These are phyloP conservation scores for Tilletia horrida DNA, from an alignment of 1,284 basidiomycete genomes.

Conservation along the genomic window DNA sequence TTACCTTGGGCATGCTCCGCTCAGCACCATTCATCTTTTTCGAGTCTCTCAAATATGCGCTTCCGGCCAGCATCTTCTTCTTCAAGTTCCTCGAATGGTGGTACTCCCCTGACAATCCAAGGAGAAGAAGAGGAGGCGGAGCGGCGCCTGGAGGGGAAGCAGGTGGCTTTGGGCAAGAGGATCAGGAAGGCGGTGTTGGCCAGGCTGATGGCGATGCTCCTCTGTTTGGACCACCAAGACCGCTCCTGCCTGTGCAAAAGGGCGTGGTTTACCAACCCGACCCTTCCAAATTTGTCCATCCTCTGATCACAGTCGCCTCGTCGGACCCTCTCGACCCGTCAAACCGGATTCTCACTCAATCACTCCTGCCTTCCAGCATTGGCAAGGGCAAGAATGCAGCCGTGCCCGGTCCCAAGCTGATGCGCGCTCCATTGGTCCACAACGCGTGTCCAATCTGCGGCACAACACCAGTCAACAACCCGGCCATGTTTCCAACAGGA, in stretches of 20 bases:
- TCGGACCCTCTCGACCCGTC: constrained; percentile 17
- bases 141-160: constrained; percentile 64
- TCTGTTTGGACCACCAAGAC: constrained; percentile 26
- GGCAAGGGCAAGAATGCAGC: constrained; percentile 28
- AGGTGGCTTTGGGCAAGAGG: constrained; percentile 21
- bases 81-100: constrained; percentile 99
- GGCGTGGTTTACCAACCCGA: constrained; percentile 27
- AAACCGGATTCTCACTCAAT: constrained; percentile 17
- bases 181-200: background rate
- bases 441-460: constrained; percentile 87
- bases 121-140: constrained; percentile 57
- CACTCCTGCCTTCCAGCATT: constrained; percentile 16
- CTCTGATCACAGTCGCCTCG: constrained; percentile 12
- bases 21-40: constrained; percentile 36
- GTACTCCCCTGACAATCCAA: constrained; percentile 89
- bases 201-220: constrained; percentile 1
- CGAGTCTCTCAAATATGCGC: constrained; percentile 66
- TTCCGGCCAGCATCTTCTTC: constrained; percentile 90
- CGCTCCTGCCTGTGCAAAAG: constrained; percentile 23
- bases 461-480: constrained; percentile 69
- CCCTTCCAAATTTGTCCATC: background rate
- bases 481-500: constrained; percentile 83
- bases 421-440: constrained; percentile 52
- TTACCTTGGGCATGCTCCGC: constrained; percentile 26
- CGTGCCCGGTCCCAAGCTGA: constrained; percentile 22